Evolutionary conservation across 176 grass and related monocot genomes (phyloP), one percentile per base, ranked within the genome.

Genomic region (Triticum turgidum): DNA sequence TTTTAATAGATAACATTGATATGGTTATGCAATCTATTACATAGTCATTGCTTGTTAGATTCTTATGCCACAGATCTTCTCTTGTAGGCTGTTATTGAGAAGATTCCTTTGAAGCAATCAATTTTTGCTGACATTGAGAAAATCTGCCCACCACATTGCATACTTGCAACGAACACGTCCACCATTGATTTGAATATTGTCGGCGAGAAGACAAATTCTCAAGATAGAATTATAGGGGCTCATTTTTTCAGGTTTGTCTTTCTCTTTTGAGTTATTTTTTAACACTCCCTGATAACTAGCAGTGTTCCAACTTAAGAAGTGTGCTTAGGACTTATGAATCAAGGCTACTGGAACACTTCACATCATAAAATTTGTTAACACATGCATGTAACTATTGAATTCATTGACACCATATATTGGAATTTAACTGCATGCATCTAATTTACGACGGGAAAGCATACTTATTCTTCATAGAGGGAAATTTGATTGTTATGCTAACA

Each of bases 71-170:
- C 39, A 21, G 5, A 65, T 64, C 51, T 7, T 64, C 80, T 82
- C 29, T 56, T 92, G 73, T 86, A 98, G 96, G 96, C 96, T 82
- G 96, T 93, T 77, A 92, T 98, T 35, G 96, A 98, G 84, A 98
- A 95, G 78, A 58, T 95, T 85, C 86, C 91, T 56, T 88, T 98
- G 85, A 95, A 93, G 82, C 96, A 98, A 84, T 91, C 89, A 66
- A 98, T 98, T 87, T 98, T 98, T 93, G 62, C 91, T 89, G 96
- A 98, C 78, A 85, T 98, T 79, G 96, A 98, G 79, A 93, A 83
- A 76, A 51, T 87, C 20, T 98, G 93, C 59, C 93, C 93, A 14
- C 29, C 78, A 76, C 89, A 93, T 87, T 98, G 93, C 86, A 93
- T 98, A 87, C 86, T 98, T 87, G 96, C 96, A 69, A 89, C 89